Evolutionary conservation across 2,329 filamentous ascomycete species (phyloP).

Genomic region (Claviceps maximensis): DNA sequence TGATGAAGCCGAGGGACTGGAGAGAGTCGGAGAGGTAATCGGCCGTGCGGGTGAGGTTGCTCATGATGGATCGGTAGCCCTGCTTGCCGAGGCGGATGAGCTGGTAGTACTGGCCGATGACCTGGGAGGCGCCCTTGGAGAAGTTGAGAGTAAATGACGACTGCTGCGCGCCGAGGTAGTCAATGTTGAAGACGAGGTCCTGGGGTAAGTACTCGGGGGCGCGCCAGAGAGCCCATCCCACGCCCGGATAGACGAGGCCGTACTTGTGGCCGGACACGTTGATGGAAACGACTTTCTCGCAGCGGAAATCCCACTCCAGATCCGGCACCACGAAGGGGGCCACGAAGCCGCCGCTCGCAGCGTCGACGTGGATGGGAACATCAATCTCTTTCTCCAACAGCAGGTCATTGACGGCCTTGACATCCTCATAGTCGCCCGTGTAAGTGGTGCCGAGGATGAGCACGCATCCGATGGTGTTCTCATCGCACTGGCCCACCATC

Average conservation of each 20-base stretch:
- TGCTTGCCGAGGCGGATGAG: slow-evolving; percentile 87
- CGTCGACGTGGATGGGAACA: slow-evolving; percentile 84
- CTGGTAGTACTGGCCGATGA: slow-evolving; percentile 96
- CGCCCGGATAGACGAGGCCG: slow-evolving; percentile 67
- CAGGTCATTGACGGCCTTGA: slow-evolving; percentile 82
- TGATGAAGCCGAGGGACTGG: slow-evolving; percentile 64
- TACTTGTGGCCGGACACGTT: slow-evolving; percentile 85
- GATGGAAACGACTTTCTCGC: slow-evolving; percentile 81
- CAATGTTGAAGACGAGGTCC: slow-evolving; percentile 97
- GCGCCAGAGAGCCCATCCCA: slow-evolving; percentile 90
- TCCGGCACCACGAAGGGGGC: slow-evolving; percentile 79
- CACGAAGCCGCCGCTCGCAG: slow-evolving; percentile 84
- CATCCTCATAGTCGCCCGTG: slow-evolving; percentile 90
- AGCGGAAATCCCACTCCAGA: slow-evolving; percentile 82
- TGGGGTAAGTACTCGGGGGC: slow-evolving; percentile 70
- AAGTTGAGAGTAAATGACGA: slow-evolving; percentile 96
- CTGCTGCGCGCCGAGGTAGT: slow-evolving; percentile 92
- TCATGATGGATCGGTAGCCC: slow-evolving; percentile 87
- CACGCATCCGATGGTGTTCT: slow-evolving; percentile 64
- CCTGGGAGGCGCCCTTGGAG: slow-evolving; percentile 85
- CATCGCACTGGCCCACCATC: slow-evolving; percentile 29
- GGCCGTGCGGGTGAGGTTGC: slow-evolving; percentile 77
- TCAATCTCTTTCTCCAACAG: slow-evolving; percentile 63
- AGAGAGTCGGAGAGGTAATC: slow-evolving; percentile 73
- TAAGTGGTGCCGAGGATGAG: slow-evolving; percentile 86